phyloP scores from a whole-genome alignment of 2,329 filamentous ascomycete genomes.

The Trichophyton equinum region DNA sequence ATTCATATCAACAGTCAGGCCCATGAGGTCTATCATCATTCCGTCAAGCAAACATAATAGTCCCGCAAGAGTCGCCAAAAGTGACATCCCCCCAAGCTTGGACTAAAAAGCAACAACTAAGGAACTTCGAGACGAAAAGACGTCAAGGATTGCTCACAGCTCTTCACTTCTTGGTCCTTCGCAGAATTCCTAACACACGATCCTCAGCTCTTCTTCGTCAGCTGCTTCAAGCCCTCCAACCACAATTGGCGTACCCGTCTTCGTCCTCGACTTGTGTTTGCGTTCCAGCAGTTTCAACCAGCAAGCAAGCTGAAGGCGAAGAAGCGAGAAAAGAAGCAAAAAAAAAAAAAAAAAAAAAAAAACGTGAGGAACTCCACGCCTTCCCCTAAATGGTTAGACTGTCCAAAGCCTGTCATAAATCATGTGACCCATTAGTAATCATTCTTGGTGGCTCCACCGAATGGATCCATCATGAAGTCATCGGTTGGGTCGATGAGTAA shows the following conservation, averaged over 20 bases:
- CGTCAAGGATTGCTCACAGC: neutral
- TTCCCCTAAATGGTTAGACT: neutral
- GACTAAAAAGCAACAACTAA: neutral
- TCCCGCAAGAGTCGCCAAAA: neutral
- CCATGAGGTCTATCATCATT: neutral
- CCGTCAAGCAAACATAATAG: neutral
- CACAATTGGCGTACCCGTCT: slow-evolving; percentile 8
- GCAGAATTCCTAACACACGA: neutral
- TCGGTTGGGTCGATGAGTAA: too few relatives aligned
- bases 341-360: neutral
- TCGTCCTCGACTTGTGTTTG: slow-evolving; percentile 2
- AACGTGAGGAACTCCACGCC: neutral
- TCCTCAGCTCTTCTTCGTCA: slow-evolving; percentile 2
- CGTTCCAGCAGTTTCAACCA: neutral
- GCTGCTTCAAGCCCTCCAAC: slow-evolving; percentile 13
- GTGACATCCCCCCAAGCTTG: neutral
- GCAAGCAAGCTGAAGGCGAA: neutral
- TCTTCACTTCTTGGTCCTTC: neutral
- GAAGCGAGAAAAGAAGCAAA: neutral
- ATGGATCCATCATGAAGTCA: too few relatives aligned
- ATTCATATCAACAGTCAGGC: neutral
- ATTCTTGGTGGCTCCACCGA: too few relatives aligned
- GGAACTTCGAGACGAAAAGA: neutral
- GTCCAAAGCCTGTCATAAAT: neutral
- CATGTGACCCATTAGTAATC: neutral